These are phyloP conservation scores for Alternaria sp. DNA, from an alignment of 2,329 filamentous ascomycete genomes.

Conservation along the genomic window DNA sequence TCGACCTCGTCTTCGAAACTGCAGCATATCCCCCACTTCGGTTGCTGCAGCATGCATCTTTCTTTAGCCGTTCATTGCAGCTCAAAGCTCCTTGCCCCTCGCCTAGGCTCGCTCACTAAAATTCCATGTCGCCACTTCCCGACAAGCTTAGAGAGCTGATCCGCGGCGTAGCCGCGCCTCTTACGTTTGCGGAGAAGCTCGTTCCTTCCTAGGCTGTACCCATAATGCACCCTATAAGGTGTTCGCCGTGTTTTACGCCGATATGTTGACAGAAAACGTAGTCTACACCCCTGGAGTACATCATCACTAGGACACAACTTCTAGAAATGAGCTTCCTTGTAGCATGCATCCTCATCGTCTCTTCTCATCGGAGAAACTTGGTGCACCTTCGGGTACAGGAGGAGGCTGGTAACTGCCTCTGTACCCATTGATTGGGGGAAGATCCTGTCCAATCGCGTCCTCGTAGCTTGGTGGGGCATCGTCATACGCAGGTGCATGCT, in stretches of 20 bases:
- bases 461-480: conserved; percentile 96
- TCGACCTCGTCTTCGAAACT: conserved; percentile 18
- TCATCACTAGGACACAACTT: neutral
- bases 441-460: conserved; percentile 82
- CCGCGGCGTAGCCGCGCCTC: neutral
- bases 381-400: conserved; percentile 49
- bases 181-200: neutral
- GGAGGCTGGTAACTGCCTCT: conserved; percentile 70
- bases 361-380: conserved; percentile 51
- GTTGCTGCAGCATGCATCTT: conserved; percentile 3
- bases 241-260: neutral
- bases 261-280: neutral
- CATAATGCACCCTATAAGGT: too few relatives aligned
- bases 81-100: conserved; percentile 15
- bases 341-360: conserved; percentile 33
- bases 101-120: conserved; percentile 5
- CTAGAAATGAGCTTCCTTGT: neutral
- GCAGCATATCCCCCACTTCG: conserved; percentile 18
- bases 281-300: neutral
- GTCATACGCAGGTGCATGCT: conserved; percentile 61
- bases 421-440: conserved; percentile 76
- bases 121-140: conserved; percentile 1
- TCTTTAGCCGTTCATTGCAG: conserved; percentile 1
- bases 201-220: neutral
- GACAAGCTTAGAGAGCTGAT: conserved; percentile 1